Conservation (phyloP, 441 rosid genomes). For the Biscutella auriculata region DNA sequence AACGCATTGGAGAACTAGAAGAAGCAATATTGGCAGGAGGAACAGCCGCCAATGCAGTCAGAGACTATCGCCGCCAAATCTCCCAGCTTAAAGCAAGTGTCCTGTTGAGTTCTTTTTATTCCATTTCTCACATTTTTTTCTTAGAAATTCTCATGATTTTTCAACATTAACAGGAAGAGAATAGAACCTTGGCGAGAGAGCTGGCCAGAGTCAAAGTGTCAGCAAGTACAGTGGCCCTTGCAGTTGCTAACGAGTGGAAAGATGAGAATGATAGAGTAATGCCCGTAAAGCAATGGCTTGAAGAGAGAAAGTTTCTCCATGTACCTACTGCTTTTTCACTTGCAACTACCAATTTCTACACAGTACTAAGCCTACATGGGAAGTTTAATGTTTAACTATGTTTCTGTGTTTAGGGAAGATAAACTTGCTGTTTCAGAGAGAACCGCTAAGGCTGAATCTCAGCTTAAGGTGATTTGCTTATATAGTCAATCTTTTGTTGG, state of each 20-base stretch:
- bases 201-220: constrained; percentile 73
- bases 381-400: neutral
- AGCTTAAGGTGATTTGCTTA: constrained; percentile 50
- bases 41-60: constrained; percentile 65
- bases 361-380: neutral
- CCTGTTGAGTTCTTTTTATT: neutral
- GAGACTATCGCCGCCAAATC: constrained; percentile 64
- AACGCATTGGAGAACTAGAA: constrained; percentile 66
- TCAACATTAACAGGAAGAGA: constrained; percentile 50
- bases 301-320: constrained; percentile 76
- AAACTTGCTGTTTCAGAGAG: constrained; percentile 64
- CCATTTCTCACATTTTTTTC: neutral
- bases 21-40: constrained; percentile 78
- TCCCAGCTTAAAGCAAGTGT: constrained; percentile 54
- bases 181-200: constrained; percentile 84
- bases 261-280: constrained; percentile 84
- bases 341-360: neutral
- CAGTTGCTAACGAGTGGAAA: constrained; percentile 90
- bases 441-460: constrained; percentile 85
- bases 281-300: constrained; percentile 89
- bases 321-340: constrained; percentile 25
- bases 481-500: neutral
- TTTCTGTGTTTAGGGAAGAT: constrained; percentile 50
- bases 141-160: neutral
- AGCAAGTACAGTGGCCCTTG: constrained; percentile 70